phyloP scores from a whole-genome alignment of 371 early-diverging fungal genomes.

The Mucor ambiguus region DNA sequence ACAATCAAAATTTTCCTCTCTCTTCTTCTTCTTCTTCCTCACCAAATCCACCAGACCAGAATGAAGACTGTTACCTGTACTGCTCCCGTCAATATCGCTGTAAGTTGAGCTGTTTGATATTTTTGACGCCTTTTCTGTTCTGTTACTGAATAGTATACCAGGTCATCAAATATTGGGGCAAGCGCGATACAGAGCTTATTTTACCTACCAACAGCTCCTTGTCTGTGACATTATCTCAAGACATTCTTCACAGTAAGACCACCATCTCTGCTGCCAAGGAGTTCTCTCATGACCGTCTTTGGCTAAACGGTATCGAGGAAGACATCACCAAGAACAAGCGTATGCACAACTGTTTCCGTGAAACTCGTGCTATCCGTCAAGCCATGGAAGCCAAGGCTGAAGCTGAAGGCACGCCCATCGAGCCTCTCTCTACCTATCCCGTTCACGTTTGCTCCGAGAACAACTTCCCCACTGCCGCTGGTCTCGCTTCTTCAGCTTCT shows the following conservation, averaged over 20 bases:
- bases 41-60: slow-evolving; percentile 8
- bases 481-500: slow-evolving; percentile 99
- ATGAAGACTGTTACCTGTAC: slow-evolving; percentile 81
- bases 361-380: slow-evolving; percentile 76
- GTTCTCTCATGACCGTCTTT: slow-evolving; percentile 75
- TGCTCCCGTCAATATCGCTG: slow-evolving; percentile 99
- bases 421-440: slow-evolving; percentile 58
- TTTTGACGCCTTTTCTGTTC: background rate
- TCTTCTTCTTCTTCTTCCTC: slow-evolving; percentile 20
- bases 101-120: slow-evolving; percentile 38
- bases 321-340: slow-evolving; percentile 81
- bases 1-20: background rate
- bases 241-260: slow-evolving; percentile 93
- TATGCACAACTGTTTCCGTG: slow-evolving; percentile 82
- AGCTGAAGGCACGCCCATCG: slow-evolving; percentile 35
- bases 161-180: slow-evolving; percentile 99
- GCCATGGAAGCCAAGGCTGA: slow-evolving; percentile 65
- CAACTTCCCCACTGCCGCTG: slow-evolving; percentile 99
- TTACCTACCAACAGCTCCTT: slow-evolving; percentile 97
- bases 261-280: slow-evolving; percentile 77
- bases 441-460: slow-evolving; percentile 92
- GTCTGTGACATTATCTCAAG: slow-evolving; percentile 95
- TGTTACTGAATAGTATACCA: slow-evolving; percentile 6
- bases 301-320: slow-evolving; percentile 95
- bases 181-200: slow-evolving; percentile 87